phyloP scores from a whole-genome alignment of 2,329 filamentous ascomycete species.

The Ceratocystis alfenasii region DNA sequence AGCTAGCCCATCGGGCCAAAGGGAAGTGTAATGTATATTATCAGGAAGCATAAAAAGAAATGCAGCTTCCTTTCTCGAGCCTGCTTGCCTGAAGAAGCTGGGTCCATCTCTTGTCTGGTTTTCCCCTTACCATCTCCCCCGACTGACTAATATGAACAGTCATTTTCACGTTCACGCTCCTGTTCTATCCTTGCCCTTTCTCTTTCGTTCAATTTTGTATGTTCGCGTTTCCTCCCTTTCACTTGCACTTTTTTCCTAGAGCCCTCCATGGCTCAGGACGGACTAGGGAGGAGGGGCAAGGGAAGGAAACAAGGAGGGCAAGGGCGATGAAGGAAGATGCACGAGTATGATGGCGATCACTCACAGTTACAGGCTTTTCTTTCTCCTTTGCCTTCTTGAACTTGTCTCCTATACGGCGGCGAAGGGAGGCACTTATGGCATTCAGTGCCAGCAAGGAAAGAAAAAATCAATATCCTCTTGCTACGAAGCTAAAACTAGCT shows the following conservation, averaged over 20 bases:
- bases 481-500: no score
- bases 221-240: background rate
- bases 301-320: background rate
- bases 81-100: background rate
- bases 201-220: background rate
- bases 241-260: background rate
- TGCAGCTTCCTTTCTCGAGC: background rate
- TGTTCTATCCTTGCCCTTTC: background rate
- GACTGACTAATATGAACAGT: no score
- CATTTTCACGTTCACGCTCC: background rate
- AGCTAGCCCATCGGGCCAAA: background rate
- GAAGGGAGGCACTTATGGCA: background rate
- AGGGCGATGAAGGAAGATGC: background rate
- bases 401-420: background rate
- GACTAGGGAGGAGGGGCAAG: background rate
- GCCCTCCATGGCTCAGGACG: background rate
- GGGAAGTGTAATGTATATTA: background rate
- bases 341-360: background rate
- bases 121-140: background rate
- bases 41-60: background rate
- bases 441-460: background rate
- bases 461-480: background rate
- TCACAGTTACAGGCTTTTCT: background rate
- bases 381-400: background rate
- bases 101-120: background rate